Evolutionary conservation across 169 alveolate species (phyloP), one percentile per base, ranked within the genome.

Genomic region (Eimeria acervulina): DNA sequence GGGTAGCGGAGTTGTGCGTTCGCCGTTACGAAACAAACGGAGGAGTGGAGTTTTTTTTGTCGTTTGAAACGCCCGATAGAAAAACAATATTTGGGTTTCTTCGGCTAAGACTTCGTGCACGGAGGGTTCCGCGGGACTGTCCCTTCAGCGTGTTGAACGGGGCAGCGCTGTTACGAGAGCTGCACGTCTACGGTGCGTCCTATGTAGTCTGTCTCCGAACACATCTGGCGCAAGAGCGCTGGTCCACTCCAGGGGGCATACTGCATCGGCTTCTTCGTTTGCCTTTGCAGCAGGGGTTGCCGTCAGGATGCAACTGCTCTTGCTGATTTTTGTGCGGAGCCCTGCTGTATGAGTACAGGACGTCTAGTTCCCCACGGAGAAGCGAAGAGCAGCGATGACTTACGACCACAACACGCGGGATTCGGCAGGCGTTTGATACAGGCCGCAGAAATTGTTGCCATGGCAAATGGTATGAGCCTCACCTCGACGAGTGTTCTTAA

Each of bases 141-240:
- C 98, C 96, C 91, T 97, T 92, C 97, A 93, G 97, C 47, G 97
- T 66, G 47, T 63, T 78, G 92, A 93, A 95, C 31, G 97, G 97
- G 13, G 97, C 99, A 33, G 99, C 99, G 12, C 96, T 99, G 44
- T 97, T 99, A 28, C 97, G 99, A 19, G 99, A 99, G 91, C 96
- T 99, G 61, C 99, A 99, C 96, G 99, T 99, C 63, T 99, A 99
- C 94, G 99, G 98, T 97, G 76, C 95, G 96, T 7, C 93, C 96
- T 33, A 91, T 84, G 59, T 83, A 52, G 28, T n/a, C 12, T 74
- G 31, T 51, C 7, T 1, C 89, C 63, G 33, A 38, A 21, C 80
- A 28, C 44, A 1, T 78, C 23, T 44, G 59, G 31, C 28, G 47
- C 63, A 80, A 2, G 38, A 81, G 36, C 68, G 47, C 33, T 28